Conservation (phyloP, 768 basidiomycete species). For the Agrocybe praecox region DNA sequence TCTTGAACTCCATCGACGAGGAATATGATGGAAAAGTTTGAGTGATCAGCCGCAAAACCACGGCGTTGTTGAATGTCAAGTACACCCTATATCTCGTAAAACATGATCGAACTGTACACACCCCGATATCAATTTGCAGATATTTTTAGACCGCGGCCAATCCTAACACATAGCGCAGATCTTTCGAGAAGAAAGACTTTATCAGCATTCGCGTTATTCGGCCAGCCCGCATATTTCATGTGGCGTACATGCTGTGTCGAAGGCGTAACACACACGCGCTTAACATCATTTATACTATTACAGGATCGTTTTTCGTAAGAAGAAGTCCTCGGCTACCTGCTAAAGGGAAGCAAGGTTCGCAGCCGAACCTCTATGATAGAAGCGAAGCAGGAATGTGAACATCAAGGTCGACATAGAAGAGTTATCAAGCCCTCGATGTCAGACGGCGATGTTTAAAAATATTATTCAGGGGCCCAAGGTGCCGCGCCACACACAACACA, state of each 20-base stretch:
- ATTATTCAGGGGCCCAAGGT: no score
- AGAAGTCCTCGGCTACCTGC: neutral
- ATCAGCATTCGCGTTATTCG: neutral
- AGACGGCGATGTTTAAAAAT: no score
- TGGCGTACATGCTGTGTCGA: neutral
- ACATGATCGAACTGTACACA: neutral
- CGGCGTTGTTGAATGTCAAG: neutral
- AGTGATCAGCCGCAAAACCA: slow-evolving; percentile 3
- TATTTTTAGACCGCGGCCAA: neutral
- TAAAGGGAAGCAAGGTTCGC: no score
- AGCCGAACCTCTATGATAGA: no score
- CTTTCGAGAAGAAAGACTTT: neutral
- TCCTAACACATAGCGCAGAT: neutral
- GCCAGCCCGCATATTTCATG: neutral
- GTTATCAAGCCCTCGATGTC: no score
- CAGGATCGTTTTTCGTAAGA: neutral
- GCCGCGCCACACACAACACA: no score
- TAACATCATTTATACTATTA: neutral
- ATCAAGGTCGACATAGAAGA: no score
- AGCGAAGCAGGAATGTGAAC: no score
- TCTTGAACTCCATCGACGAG: slow-evolving; percentile 58
- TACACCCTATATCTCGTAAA: slow-evolving; percentile 4
- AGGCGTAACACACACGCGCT: neutral
- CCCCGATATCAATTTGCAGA: neutral
- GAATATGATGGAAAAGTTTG: slow-evolving; percentile 37